A percentile compares a stretch with the other conserved stretches of the same genome.
These are phyloP conservation scores for Salinomyces thailandicus DNA, from an alignment of 2,329 filamentous ascomycete species.

Conservation along the genomic window DNA sequence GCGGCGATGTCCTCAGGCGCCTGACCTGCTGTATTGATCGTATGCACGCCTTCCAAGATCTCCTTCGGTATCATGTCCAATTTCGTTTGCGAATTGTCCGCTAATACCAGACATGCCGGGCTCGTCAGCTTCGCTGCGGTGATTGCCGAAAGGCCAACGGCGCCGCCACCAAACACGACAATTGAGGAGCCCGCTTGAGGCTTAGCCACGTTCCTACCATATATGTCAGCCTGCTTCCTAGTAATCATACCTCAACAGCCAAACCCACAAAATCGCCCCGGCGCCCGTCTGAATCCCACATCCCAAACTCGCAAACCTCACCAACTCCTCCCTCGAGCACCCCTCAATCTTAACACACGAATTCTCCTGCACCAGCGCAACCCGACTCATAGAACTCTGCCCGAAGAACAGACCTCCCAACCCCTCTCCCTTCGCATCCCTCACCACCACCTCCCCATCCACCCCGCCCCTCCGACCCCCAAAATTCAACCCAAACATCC, in stretches of 20 bases:
- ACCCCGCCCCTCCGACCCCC: slow-evolving; percentile 3
- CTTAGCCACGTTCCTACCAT: slow-evolving; percentile 12
- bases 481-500: slow-evolving; percentile 11
- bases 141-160: slow-evolving; percentile 15
- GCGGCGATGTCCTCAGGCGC: slow-evolving; percentile 6
- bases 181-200: slow-evolving; percentile 9
- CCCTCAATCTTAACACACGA: slow-evolving; percentile 11
- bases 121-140: slow-evolving; percentile 9
- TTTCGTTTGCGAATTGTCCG: slow-evolving; percentile 14
- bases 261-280: slow-evolving; percentile 14
- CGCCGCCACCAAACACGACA: slow-evolving; percentile 15
- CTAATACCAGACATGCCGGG: slow-evolving; percentile 9
- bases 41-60: slow-evolving; percentile 8
- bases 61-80: slow-evolving; percentile 11
- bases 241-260: not conserved
- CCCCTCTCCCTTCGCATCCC: slow-evolving; percentile 6
- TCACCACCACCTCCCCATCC: slow-evolving; percentile 7
- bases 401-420: slow-evolving; percentile 16
- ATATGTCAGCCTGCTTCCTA: not conserved
- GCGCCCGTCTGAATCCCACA: slow-evolving; percentile 18
- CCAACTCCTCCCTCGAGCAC: slow-evolving; percentile 11
- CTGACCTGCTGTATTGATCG: slow-evolving; percentile 6
- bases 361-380: slow-evolving; percentile 11
- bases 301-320: slow-evolving; percentile 12
- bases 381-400: slow-evolving; percentile 14